Evolutionary conservation across 2,329 filamentous ascomycete species (phyloP).

Genomic region (Trichoderma sp.): DNA sequence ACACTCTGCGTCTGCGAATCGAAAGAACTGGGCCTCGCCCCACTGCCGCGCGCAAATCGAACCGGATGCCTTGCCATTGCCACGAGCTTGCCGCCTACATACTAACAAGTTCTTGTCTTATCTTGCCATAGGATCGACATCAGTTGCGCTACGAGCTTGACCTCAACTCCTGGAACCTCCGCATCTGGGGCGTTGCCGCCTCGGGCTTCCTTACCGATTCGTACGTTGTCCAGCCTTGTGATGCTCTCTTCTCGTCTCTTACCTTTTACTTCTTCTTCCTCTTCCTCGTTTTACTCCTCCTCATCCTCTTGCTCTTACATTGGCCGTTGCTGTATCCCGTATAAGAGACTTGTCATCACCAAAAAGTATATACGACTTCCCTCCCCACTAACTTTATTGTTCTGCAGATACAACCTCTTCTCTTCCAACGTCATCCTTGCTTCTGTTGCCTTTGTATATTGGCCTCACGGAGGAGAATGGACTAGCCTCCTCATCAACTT

Average conservation of each 20-base stretch:
- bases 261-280: background rate
- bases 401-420: constrained; percentile 53
- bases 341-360: background rate
- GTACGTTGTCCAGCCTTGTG: constrained; percentile 36
- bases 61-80: background rate
- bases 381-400: background rate
- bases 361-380: background rate
- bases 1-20: background rate
- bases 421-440: constrained; percentile 57
- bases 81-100: background rate
- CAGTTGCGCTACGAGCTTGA: constrained; percentile 56
- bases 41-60: background rate
- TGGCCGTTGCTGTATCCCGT: background rate
- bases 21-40: background rate
- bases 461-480: constrained; percentile 48
- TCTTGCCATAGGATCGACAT: constrained; percentile 46
- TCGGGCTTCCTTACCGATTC: constrained; percentile 57
- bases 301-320: background rate
- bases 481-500: constrained; percentile 53
- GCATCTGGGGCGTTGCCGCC: constrained; percentile 57
- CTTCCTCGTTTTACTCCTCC: background rate
- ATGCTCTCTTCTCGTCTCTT: background rate
- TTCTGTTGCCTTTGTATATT: constrained; percentile 55
- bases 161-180: constrained; percentile 55
- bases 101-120: background rate